These are phyloP conservation scores for Discostella stelligera DNA, from an alignment of 352 stramenopile species.

Conservation along the genomic window DNA sequence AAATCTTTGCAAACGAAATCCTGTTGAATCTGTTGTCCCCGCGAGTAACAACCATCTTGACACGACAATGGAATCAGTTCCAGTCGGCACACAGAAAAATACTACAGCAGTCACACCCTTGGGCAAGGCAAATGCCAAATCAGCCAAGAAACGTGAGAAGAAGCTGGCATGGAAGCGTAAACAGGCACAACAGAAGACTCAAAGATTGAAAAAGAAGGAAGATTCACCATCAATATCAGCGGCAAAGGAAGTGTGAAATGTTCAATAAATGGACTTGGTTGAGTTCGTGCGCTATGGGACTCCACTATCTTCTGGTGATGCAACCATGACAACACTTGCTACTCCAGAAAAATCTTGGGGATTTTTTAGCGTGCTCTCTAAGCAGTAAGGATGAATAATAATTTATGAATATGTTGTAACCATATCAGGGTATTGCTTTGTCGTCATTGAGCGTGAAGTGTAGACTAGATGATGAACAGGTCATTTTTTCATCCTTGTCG, in stretches of 20 bases:
- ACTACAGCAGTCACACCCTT: conserved; percentile 7
- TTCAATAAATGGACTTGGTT: conserved; percentile 1
- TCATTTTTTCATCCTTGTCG: too few species aligned
- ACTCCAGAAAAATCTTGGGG: too few species aligned
- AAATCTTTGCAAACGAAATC: neutral
- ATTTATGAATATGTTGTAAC: too few species aligned
- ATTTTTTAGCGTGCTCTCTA: too few species aligned
- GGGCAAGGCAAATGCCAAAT: conserved; percentile 17
- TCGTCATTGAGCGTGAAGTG: too few species aligned
- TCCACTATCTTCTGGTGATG: too few species aligned
- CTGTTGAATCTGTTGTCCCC: neutral
- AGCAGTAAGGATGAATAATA: too few species aligned
- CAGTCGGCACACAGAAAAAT: conserved; percentile 34
- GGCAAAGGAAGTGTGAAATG: neutral
- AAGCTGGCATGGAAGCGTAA: conserved; percentile 82
- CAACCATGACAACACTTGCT: too few species aligned
- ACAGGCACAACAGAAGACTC: conserved; percentile 72
- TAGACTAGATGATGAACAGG: too few species aligned
- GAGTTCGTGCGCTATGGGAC: too few species aligned
- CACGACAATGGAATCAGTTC: neutral
- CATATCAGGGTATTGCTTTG: too few species aligned
- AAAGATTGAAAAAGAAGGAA: conserved; percentile 62
- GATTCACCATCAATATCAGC: conserved; percentile 5
- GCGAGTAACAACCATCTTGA: neutral
- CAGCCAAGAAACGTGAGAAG: conserved; percentile 81